A percentile compares a stretch with the other conserved stretches of the same genome.
Evolutionary conservation across 116 monocot genomes (phyloP).

Genomic region (Iris pallida): DNA sequence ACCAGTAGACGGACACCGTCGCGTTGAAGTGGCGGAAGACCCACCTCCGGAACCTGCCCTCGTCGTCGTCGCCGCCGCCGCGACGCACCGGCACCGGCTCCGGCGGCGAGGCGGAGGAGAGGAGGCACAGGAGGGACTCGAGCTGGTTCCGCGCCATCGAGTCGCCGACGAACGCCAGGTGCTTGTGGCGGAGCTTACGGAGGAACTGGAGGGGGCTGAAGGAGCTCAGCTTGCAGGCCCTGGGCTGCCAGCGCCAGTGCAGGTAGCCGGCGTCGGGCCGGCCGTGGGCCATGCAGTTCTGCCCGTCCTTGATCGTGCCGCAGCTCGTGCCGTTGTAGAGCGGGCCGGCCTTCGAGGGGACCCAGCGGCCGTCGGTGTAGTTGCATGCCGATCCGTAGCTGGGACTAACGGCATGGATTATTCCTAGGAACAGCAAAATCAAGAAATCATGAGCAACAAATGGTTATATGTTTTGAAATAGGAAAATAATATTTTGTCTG

Average conservation of each 20-base stretch:
- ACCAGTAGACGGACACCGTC: conserved; percentile 79
- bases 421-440: too few species aligned
- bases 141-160: conserved; percentile 85
- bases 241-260: conserved; percentile 66
- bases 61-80: conserved; percentile 35
- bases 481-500: too few species aligned
- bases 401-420: neutral
- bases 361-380: conserved; percentile 64
- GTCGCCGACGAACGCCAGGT: conserved; percentile 85
- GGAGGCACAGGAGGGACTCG: conserved; percentile 88
- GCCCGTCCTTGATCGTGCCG: conserved; percentile 64
- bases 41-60: conserved; percentile 67
- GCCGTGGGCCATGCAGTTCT: conserved; percentile 91
- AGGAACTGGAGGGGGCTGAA: conserved; percentile 57
- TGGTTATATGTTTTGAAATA: too few species aligned
- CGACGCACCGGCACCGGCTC: conserved; percentile 43
- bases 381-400: conserved; percentile 27
- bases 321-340: conserved; percentile 68
- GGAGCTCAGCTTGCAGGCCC: conserved; percentile 41
- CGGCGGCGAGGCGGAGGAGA: conserved; percentile 28
- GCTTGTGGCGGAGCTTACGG: conserved; percentile 33
- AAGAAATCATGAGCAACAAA: neutral
- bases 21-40: conserved; percentile 46
- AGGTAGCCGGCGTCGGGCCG: conserved; percentile 84
- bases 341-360: conserved; percentile 24